Conservation (phyloP, 2,329 filamentous ascomycete genomes). For the Alternaria consortialis region DNA sequence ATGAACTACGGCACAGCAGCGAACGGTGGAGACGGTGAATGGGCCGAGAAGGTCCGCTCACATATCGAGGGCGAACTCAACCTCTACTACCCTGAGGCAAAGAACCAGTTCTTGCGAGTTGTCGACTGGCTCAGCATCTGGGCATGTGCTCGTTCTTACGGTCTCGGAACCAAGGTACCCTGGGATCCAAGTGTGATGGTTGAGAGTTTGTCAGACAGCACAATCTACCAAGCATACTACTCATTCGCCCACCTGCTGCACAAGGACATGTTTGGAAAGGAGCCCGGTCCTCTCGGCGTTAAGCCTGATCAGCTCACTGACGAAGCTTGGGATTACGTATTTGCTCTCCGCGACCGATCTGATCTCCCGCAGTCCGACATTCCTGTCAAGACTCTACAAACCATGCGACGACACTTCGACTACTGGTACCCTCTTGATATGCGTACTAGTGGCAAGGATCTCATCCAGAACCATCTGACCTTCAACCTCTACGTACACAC, state of each 20-base stretch:
- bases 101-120: conserved; percentile 76
- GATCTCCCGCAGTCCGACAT: conserved; percentile 76
- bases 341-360: conserved; percentile 78
- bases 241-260: conserved; percentile 73
- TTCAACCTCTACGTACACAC: conserved; percentile 96
- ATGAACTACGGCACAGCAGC: conserved; percentile 81
- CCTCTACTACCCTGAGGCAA: conserved; percentile 72
- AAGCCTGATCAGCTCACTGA: conserved; percentile 88
- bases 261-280: conserved; percentile 82
- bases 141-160: conserved; percentile 92
- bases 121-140: conserved; percentile 86
- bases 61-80: conserved; percentile 69
- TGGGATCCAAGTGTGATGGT: conserved; percentile 94
- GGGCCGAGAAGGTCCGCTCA: conserved; percentile 73
- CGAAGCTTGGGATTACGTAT: conserved; percentile 96
- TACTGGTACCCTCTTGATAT: conserved; percentile 97
- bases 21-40: conserved; percentile 75
- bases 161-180: conserved; percentile 90
- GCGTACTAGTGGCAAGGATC: conserved; percentile 83
- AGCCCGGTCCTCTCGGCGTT: conserved; percentile 58
- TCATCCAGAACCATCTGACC: conserved; percentile 81
- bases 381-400: conserved; percentile 74
- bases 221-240: conserved; percentile 84
- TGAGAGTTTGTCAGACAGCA: conserved; percentile 90
- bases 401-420: conserved; percentile 89